Evolutionary conservation across 768 basidiomycete species (phyloP).

Genomic region (Boletus reticuloceps): DNA sequence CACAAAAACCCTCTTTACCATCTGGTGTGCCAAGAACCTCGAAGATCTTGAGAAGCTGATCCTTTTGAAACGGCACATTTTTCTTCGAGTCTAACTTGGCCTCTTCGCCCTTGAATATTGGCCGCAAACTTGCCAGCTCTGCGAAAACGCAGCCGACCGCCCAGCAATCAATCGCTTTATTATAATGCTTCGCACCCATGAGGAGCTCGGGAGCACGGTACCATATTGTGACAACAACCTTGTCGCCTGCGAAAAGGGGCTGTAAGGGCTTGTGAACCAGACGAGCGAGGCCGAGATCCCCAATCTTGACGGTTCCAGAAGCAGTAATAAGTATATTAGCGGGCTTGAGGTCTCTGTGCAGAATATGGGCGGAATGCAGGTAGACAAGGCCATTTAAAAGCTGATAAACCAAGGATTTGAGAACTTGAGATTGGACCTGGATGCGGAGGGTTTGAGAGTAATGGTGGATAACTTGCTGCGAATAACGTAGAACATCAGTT

Average conservation of each 20-base stretch:
- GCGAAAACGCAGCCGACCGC: slow-evolving; percentile 98
- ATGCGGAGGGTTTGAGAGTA: slow-evolving; percentile 87
- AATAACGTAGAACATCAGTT: background rate
- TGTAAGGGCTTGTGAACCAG: slow-evolving; percentile 90
- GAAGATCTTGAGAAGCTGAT: slow-evolving; percentile 94
- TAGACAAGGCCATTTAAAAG: slow-evolving; percentile 92
- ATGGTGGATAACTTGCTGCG: slow-evolving; percentile 97
- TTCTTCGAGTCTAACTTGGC: slow-evolving; percentile 97
- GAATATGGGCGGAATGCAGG: slow-evolving; percentile 90
- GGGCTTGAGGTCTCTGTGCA: slow-evolving; percentile 97
- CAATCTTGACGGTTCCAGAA: slow-evolving; percentile 90
- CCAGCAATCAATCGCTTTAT: slow-evolving; percentile 96
- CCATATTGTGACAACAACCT: slow-evolving; percentile 99
- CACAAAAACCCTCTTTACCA: slow-evolving; percentile 39
- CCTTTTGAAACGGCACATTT: slow-evolving; percentile 94
- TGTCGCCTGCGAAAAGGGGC: slow-evolving; percentile 89
- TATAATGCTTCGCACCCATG: slow-evolving; percentile 96
- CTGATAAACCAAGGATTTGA: slow-evolving; percentile 93
- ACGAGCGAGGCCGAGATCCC: slow-evolving; percentile 94
- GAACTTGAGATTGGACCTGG: slow-evolving; percentile 69
- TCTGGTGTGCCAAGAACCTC: slow-evolving; percentile 90
- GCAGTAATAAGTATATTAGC: slow-evolving; percentile 97
- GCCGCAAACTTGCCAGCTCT: slow-evolving; percentile 87
- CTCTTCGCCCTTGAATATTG: slow-evolving; percentile 99
- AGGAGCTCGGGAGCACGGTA: slow-evolving; percentile 96